Evolutionary conservation across 306 rosid species (phyloP).

Genomic region (Prunus mongolica): DNA sequence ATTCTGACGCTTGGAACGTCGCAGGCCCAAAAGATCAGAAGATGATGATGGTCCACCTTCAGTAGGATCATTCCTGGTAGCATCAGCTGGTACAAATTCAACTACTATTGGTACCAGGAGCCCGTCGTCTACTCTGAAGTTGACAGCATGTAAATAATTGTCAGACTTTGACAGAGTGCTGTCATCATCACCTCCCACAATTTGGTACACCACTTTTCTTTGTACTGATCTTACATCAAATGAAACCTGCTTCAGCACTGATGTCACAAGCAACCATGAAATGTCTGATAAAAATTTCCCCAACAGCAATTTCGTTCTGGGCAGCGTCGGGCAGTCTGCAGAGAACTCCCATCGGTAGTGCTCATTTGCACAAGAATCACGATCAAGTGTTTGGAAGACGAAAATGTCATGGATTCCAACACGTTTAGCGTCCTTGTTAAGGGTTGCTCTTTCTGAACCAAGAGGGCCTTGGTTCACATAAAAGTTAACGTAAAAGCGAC

Average conservation of each 20-base stretch:
- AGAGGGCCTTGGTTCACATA: conserved; percentile 75
- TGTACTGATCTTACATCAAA: conserved; percentile 65
- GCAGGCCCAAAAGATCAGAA: conserved; percentile 39
- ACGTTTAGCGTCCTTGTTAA: conserved; percentile 46
- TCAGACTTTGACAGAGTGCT: conserved; percentile 23
- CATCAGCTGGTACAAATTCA: conserved; percentile 34
- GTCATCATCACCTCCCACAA: conserved; percentile 35
- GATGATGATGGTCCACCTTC: conserved; percentile 32
- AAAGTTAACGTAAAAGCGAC: conserved; percentile 67
- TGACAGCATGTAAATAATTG: conserved; percentile 40
- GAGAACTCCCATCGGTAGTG: conserved; percentile 70
- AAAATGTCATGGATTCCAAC: conserved; percentile 58
- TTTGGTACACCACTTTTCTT: conserved; percentile 64
- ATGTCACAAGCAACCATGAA: conserved; percentile 73
- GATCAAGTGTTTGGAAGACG: conserved; percentile 65
- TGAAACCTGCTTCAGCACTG: conserved; percentile 48
- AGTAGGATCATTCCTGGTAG: conserved; percentile 14
- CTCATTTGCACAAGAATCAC: conserved; percentile 40
- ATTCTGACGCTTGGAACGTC: conserved; percentile 86
- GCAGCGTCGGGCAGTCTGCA: conserved; percentile 54
- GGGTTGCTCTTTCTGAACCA: conserved; percentile 64
- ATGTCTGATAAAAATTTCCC: conserved; percentile 67
- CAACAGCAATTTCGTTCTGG: conserved; percentile 57
- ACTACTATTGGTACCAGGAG: conserved; percentile 40
- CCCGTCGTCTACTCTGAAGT: conserved; percentile 51